Evolutionary conservation across 192 early-diverging fungal genomes (phyloP).

Genomic region (Spizellomyces sp.): DNA sequence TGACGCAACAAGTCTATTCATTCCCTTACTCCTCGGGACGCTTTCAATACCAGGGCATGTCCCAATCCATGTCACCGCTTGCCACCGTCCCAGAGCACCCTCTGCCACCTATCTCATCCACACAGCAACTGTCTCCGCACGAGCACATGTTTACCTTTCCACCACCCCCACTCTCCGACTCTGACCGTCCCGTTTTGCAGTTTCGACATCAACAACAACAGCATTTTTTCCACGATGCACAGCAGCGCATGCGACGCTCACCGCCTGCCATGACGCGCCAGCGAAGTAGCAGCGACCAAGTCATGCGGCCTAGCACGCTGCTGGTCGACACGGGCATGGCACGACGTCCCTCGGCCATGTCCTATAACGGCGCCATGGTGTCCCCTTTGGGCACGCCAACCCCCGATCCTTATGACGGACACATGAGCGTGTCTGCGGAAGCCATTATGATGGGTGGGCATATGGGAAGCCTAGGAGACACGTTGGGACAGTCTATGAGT

Average conservation of each 20-base stretch:
- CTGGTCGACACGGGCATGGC: neutral
- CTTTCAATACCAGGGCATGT: too few species aligned
- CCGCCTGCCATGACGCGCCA: neutral
- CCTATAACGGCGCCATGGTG: conserved; percentile 1
- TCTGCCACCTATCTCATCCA: too few species aligned
- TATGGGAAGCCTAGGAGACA: neutral
- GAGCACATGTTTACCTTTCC: too few species aligned
- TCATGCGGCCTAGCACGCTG: conserved; percentile 7
- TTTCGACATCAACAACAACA: neutral
- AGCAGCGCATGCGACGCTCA: neutral
- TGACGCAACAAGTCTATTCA: too few species aligned
- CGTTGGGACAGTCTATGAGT: neutral
- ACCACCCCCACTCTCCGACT: too few species aligned
- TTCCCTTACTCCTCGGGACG: too few species aligned
- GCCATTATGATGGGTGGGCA: neutral
- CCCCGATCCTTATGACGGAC: neutral
- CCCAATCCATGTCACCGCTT: too few species aligned
- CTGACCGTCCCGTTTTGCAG: conserved; percentile 7
- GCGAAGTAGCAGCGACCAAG: conserved; percentile 22
- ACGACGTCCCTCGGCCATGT: conserved; percentile 7
- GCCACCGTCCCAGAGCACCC: too few species aligned
- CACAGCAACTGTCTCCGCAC: too few species aligned
- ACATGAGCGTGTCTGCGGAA: neutral
- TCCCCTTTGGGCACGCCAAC: conserved; percentile 11
- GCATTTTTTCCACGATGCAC: neutral